phyloP scores from a whole-genome alignment of 306 rosid genomes.

The Rubus parviflorus region DNA sequence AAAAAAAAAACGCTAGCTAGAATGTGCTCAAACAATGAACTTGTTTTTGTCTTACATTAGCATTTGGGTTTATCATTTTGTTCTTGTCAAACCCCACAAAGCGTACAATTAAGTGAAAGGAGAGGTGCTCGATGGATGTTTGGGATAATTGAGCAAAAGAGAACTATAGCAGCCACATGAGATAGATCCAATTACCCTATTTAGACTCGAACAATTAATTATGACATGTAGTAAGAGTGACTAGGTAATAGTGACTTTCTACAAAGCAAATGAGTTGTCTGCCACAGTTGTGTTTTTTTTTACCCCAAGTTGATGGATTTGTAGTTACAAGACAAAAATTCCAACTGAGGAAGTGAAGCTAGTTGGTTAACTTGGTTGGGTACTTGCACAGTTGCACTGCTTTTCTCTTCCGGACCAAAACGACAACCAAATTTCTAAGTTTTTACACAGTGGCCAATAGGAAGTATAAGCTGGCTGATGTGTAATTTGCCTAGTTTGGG shows the following conservation, averaged over 20 bases:
- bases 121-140: background rate
- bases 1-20: background rate
- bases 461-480: background rate
- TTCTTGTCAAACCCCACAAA: background rate
- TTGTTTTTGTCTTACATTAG: background rate
- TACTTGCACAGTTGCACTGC: background rate
- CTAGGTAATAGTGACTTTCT: background rate
- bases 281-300: background rate
- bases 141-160: constrained; percentile 3
- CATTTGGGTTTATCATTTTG: background rate
- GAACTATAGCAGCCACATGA: background rate
- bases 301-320: background rate
- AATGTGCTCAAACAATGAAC: background rate
- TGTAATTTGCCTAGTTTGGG: background rate
- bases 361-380: background rate
- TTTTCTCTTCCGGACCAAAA: constrained; percentile 3
- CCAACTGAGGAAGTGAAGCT: constrained; percentile 2
- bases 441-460: background rate
- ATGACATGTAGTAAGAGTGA: background rate
- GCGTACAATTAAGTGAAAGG: background rate
- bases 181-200: background rate
- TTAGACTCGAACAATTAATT: background rate
- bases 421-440: background rate
- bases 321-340: constrained; percentile 5
- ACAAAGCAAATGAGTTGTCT: constrained; percentile 10